These are phyloP conservation scores for Serendipita vermifera DNA, from an alignment of 768 basidiomycete genomes.

Conservation along the genomic window DNA sequence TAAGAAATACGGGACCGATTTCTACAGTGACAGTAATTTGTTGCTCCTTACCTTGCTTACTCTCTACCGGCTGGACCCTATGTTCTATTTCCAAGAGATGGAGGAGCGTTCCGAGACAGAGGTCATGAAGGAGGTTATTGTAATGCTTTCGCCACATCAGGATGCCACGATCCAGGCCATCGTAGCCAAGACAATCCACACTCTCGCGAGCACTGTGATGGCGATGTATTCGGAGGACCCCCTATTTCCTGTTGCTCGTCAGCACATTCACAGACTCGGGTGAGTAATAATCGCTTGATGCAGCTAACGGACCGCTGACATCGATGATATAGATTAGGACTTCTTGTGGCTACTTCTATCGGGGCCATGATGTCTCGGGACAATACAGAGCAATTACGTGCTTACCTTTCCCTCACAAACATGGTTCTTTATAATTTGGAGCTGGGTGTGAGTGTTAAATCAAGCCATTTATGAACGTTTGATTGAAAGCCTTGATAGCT, in stretches of 20 bases:
- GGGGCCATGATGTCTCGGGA: neutral
- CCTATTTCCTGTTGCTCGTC: neutral
- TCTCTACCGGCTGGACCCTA: constrained; percentile 46
- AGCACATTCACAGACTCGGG: neutral
- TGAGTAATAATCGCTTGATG: neutral
- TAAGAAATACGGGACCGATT: constrained; percentile 14
- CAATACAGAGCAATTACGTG: neutral
- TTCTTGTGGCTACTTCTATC: neutral
- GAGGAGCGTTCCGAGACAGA: constrained; percentile 16
- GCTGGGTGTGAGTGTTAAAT: neutral
- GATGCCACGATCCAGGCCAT: constrained; percentile 1
- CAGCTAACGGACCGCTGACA: no score
- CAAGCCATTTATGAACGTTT: neutral
- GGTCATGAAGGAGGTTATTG: neutral
- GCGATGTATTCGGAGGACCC: neutral
- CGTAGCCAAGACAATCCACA: neutral
- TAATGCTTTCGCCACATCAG: neutral
- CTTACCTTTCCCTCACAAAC: neutral
- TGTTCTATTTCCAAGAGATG: constrained; percentile 41
- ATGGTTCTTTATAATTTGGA: constrained; percentile 1
- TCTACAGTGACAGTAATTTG: constrained; percentile 36
- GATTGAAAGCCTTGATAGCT: neutral
- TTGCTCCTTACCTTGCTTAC: constrained; percentile 56
- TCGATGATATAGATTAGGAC: neutral
- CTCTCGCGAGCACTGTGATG: neutral